Evolutionary conservation across 2,329 filamentous ascomycete species (phyloP), one percentile per base, ranked within the genome.

Genomic region (Neonectria coccinea): DNA sequence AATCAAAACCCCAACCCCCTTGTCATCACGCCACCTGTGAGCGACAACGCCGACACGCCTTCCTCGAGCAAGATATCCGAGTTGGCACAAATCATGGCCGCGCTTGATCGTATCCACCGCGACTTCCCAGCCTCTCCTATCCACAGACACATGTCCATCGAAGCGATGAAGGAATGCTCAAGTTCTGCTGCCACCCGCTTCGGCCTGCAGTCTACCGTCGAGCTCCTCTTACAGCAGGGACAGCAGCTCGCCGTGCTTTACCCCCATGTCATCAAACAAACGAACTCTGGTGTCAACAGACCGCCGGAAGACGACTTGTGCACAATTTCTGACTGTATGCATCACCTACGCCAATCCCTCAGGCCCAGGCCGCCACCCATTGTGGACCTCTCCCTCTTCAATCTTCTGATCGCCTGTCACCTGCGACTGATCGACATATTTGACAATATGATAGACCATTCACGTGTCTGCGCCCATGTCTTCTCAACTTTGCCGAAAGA

Each of bases 351-450:
- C 25, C 42, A 64, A 10, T 53, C 63, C 3, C 31, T 75, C 16
- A 67, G 72, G 22, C 50, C 64, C 4, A 52, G 50, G 3, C 48
- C 64, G 0, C 25, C 53, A 8, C 39, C 65, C 1, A 62, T 50
- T 1, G 45, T 81, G 11, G 81, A 82, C 56, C 56, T 73, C 10
- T 75, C 79, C 9, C 66, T 82, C 12, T 69, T 81, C 11, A 76
- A 77, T 27, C 70, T 81, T 8, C 64, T 82, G 10, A 54, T 80
- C 2, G 74, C 78, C 4, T 81, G 80, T 14, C 80, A 83, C 58
- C 61, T 77, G 1, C 75, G 79, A 25, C 64, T 81, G 11, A 67
- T 78, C 1, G 79, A 81, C 52, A 67, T 80, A 5, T 69, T 81
- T n/a, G 79, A 78, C 22, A 68, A 67, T 20, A 58, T 83, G 6